Evolutionary conservation across 768 basidiomycete species (phyloP), one percentile per base, ranked within the genome.

Genomic region (Tylopilus sp.): DNA sequence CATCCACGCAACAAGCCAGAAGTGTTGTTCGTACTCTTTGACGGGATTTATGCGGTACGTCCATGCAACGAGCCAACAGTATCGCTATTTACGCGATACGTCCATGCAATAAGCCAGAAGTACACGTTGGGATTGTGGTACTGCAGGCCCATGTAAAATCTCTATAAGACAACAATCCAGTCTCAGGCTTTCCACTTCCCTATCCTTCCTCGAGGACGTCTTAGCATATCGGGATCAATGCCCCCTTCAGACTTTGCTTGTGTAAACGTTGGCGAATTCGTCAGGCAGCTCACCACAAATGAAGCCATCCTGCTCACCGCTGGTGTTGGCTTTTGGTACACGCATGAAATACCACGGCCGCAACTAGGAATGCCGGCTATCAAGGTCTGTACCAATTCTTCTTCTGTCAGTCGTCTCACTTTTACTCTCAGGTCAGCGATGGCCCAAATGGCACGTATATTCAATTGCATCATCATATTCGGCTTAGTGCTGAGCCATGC

Each of bases 321-420:
- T 2, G 89, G 87, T 17, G 85, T 84, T 19, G 87, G 87, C 16
- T 86, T 86, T 63, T 90, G 88, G 89, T 80, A 86, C 60, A 89
- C 89, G 0, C 79, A 83, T 50, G 73, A 72, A 19, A 70, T 91
- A 24, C 78, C 85, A 19, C 74, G 87, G 9, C n/a, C n/a, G n/a
- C n/a, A n/a, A n/a, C 74, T 89, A 3, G 83, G 85, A 3, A 73
- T 92, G 48, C 89, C 88, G 31, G 79, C 85, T 12, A 72, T 90
- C 64, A 89, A 89, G 74, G 84, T 69, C 48, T 19, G 63, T 51
- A 8, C 14, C 8, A 6, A 13, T 9, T 0, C 6, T 26, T 6
- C 78, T 5, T 28, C 6, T 19, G 5, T 28, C 3, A 8, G 31
- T 14, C 8, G 24, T 49, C 54, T 58, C 17, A 65, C 19, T 22